Evolutionary conservation across 1,139 yeast species (phyloP).

Genomic region (Sugiyamaella sp.): DNA sequence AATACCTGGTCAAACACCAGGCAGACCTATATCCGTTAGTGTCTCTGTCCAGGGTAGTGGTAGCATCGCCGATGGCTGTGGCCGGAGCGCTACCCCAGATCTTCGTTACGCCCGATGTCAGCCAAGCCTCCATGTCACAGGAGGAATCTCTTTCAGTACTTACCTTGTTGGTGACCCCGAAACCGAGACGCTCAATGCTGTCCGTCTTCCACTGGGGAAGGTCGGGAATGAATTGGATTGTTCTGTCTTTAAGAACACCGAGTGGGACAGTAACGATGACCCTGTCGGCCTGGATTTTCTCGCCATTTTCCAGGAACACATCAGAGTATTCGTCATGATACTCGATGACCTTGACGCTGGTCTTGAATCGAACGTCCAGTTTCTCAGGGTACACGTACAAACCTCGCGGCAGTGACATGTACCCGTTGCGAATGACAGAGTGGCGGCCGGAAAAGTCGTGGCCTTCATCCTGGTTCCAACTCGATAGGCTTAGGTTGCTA

Average conservation of each 20-base stretch:
- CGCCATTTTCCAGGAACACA: slow-evolving; percentile 46
- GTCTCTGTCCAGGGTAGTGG: neutral
- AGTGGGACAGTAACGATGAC: slow-evolving; percentile 48
- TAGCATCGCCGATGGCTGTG: no score
- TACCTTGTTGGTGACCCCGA: slow-evolving; percentile 47
- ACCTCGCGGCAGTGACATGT: slow-evolving; percentile 44
- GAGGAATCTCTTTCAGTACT: slow-evolving; percentile 19
- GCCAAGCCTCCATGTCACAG: no score
- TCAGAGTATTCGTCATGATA: slow-evolving; percentile 41
- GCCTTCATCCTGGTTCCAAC: slow-evolving; percentile 50
- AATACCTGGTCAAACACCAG: slow-evolving; percentile 45
- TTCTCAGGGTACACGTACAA: slow-evolving; percentile 46
- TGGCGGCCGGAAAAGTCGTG: slow-evolving; percentile 47
- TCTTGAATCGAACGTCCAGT: slow-evolving; percentile 47
- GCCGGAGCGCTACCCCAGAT: no score
- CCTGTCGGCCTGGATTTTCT: slow-evolving; percentile 45
- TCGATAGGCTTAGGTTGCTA: slow-evolving; percentile 43
- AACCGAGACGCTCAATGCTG: slow-evolving; percentile 47
- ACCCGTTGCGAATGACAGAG: slow-evolving; percentile 45
- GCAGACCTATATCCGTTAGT: slow-evolving; percentile 34
- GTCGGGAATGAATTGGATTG: slow-evolving; percentile 48
- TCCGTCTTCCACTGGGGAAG: slow-evolving; percentile 48
- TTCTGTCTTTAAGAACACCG: slow-evolving; percentile 46
- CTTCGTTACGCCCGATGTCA: no score
- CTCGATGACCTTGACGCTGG: slow-evolving; percentile 45